Base-by-base conservation (phyloP, 164 flowering plant genomes). In the Chloranthus sessilifolius region DNA sequence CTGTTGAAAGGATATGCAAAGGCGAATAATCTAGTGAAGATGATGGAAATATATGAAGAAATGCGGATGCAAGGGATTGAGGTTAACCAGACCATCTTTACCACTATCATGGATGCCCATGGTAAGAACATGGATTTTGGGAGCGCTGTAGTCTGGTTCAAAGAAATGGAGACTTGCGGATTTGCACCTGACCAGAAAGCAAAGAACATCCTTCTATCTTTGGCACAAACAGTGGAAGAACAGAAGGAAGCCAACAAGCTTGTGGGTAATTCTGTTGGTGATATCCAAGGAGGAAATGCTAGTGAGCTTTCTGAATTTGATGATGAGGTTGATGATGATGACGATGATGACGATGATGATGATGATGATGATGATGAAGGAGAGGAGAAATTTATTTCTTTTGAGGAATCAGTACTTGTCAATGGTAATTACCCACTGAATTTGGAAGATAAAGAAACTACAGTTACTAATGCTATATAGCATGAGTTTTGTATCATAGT, bases 91-190 rank as follows among this genome's bases (percentile, higher is more conserved):
- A 81, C 85, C 23, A 76, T 89, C 40, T 74, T 75, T 59, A 89
- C 97, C 1, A 86, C 82, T 1, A 81, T 94, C 38, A 94, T 94
- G 97, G 99, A 94, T 64, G 96, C 97, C 22, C 65, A 78, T 67
- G 99, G 97, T 8, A 94, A 66, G 70, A 81, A 80, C 57, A 52
- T 24, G 39, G 95, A 78, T 65, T 94, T 94, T 34, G 90, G 68
- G 15, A 73, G 79, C 58, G 91, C 95, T 30, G 88, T 82, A 28
- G 26, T 62, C 55, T 94, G 97, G 99, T 94, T 60, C 59, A 81
- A 74, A 61, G 97, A 88, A 68, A 88, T 94, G 90, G 83, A 62
- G 52, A 48, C 77, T 4, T 40, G 52, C 50, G 89, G 95, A 40
- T 40, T 73, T 46, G 61, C 71, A 16, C 95, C 97, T 7, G 97